Conservation (phyloP, 2,329 filamentous ascomycete genomes). For the Rhexocercosporidium sp. region DNA sequence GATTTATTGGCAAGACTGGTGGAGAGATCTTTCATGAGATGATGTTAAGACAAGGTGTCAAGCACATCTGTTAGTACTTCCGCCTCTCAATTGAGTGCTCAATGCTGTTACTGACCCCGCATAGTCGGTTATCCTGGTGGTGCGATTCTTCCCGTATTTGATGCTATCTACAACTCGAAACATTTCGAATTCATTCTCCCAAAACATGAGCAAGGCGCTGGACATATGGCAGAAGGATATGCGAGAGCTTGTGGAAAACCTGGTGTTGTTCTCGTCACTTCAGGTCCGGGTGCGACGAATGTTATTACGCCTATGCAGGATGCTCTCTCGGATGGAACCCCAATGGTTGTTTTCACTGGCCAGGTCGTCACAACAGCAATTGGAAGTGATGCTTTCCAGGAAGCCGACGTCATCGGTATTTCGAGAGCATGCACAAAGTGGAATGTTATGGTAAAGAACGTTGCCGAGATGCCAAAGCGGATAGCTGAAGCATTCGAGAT, state of each 20-base stretch:
- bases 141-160: slow-evolving; percentile 96
- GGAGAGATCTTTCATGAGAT: slow-evolving; percentile 99
- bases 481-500: slow-evolving; percentile 99
- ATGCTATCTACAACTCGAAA: slow-evolving; percentile 97
- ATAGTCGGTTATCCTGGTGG: slow-evolving; percentile 89
- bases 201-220: slow-evolving; percentile 95
- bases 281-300: slow-evolving; percentile 94
- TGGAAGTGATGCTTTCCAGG: slow-evolving; percentile 95
- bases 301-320: slow-evolving; percentile 97
- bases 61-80: slow-evolving; percentile 83
- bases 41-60: slow-evolving; percentile 92
- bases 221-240: slow-evolving; percentile 98
- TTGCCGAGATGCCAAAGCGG: slow-evolving; percentile 87
- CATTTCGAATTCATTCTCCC: slow-evolving; percentile 97
- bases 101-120: slow-evolving; percentile 27
- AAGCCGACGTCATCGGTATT: slow-evolving; percentile 93
- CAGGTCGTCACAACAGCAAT: slow-evolving; percentile 91
- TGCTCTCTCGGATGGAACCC: slow-evolving; percentile 92
- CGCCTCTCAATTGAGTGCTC: not conserved
- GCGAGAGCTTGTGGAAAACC: slow-evolving; percentile 92
- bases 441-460: slow-evolving; percentile 98
- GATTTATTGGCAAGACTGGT: slow-evolving; percentile 92
- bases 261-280: slow-evolving; percentile 95
- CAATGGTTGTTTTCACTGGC: slow-evolving; percentile 93
- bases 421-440: slow-evolving; percentile 96